Evolutionary conservation across 805 yeast genomes (phyloP).

Genomic region (Candida awuae): DNA sequence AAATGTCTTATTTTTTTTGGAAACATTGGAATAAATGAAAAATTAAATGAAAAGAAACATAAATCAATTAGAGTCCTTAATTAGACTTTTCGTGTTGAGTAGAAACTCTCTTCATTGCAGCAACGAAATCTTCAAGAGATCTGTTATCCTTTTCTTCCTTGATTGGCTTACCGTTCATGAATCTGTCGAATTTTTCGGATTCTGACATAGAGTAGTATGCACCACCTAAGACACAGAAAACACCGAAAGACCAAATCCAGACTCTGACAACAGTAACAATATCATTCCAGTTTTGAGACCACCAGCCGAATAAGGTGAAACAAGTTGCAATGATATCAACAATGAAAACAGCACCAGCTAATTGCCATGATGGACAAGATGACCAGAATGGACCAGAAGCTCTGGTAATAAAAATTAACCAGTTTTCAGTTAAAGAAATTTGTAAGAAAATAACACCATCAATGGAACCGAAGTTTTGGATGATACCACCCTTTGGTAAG

Average conservation of each 20-base stretch:
- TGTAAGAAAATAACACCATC: conserved; percentile 92
- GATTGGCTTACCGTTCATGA: conserved; percentile 72
- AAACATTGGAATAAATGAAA: too few species aligned
- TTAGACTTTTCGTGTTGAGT: conserved; percentile 79
- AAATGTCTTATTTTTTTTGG: too few species aligned
- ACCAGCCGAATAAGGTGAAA: conserved; percentile 94
- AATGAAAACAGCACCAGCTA: conserved; percentile 83
- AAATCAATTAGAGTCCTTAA: conserved; percentile 30
- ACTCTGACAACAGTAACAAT: conserved; percentile 89
- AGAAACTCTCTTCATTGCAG: conserved; percentile 80
- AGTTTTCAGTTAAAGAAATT: conserved; percentile 91
- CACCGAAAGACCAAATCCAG: conserved; percentile 95
- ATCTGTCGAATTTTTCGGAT: conserved; percentile 71
- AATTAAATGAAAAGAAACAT: background rate
- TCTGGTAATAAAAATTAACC: conserved; percentile 95
- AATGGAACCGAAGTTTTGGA: conserved; percentile 90
- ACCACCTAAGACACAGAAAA: conserved; percentile 95
- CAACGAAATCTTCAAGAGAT: conserved; percentile 73
- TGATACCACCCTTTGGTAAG: conserved; percentile 83
- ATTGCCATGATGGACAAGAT: conserved; percentile 92
- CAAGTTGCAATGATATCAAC: conserved; percentile 89
- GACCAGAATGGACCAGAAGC: conserved; percentile 99
- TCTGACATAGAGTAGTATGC: conserved; percentile 89
- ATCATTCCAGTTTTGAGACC: conserved; percentile 97
- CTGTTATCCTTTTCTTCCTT: conserved; percentile 49